These are phyloP conservation scores for Aspergillus nomiae DNA, from an alignment of 2,329 filamentous ascomycete genomes.

Conservation along the genomic window DNA sequence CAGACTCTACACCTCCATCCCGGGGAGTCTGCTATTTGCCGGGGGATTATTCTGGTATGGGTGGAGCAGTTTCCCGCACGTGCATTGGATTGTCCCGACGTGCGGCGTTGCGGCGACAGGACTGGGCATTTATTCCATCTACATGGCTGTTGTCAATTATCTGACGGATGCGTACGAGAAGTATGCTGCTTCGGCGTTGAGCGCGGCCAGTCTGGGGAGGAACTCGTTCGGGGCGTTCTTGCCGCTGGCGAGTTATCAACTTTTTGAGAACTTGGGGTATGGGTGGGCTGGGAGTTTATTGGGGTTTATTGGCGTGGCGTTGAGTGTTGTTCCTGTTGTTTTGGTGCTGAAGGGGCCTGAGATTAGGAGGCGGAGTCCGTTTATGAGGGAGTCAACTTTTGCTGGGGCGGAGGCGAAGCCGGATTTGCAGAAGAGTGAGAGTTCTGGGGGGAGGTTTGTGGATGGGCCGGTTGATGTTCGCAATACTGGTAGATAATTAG, in stretches of 20 bases:
- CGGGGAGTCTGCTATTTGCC: slow-evolving; percentile 40
- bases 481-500: neutral
- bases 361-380: slow-evolving; percentile 37
- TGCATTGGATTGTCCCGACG: slow-evolving; percentile 39
- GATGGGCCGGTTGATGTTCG: neutral
- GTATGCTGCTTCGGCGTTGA: slow-evolving; percentile 50
- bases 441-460: neutral
- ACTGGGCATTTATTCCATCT: slow-evolving; percentile 46
- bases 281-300: slow-evolving; percentile 48
- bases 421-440: slow-evolving; percentile 1
- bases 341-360: slow-evolving; percentile 44
- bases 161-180: slow-evolving; percentile 52
- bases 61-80: slow-evolving; percentile 29
- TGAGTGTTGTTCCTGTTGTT: slow-evolving; percentile 45
- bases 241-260: slow-evolving; percentile 44
- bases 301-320: slow-evolving; percentile 44
- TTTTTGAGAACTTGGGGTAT: slow-evolving; percentile 45
- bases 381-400: slow-evolving; percentile 33
- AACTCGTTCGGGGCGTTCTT: slow-evolving; percentile 51
- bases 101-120: slow-evolving; percentile 39
- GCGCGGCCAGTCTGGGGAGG: slow-evolving; percentile 48
- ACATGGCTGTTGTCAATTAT: slow-evolving; percentile 53
- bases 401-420: slow-evolving; percentile 6
- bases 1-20: slow-evolving; percentile 45
- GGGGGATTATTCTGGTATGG: slow-evolving; percentile 41